Conservation (phyloP, 352 stramenopile species). For the Phytophthora litchii region DNA sequence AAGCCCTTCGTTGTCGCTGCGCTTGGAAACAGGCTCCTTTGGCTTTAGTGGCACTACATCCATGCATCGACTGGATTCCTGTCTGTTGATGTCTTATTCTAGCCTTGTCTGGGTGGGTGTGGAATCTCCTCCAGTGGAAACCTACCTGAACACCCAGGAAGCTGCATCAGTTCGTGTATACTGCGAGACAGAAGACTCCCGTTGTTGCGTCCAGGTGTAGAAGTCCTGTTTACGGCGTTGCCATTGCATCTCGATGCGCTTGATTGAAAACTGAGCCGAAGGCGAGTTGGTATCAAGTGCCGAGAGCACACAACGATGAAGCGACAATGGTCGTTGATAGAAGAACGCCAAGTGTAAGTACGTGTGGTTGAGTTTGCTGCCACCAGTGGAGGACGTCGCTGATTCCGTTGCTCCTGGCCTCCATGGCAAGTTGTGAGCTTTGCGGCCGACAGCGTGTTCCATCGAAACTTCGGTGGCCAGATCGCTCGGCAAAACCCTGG, state of each 20-base stretch:
- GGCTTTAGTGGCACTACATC: too few relatives aligned
- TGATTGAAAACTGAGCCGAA: conserved; percentile 2
- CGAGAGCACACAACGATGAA: not conserved
- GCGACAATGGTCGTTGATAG: conserved; percentile 3
- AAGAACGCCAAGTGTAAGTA: conserved; percentile 4
- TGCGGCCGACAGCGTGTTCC: conserved; percentile 2
- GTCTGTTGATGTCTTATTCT: not conserved
- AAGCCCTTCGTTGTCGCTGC: too few relatives aligned
- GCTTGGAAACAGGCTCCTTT: too few relatives aligned
- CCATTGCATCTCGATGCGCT: not conserved
- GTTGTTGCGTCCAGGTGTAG: not conserved
- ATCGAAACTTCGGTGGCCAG: conserved; percentile 34
- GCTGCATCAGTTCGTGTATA: not conserved
- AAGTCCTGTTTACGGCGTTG: not conserved
- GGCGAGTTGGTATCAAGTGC: not conserved
- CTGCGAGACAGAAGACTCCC: not conserved
- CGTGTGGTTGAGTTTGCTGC: not conserved
- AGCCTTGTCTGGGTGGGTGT: not conserved
- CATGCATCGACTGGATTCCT: too few relatives aligned
- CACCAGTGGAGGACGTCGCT: too few relatives aligned
- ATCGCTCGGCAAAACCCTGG: conserved; percentile 14
- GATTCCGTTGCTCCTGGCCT: too few relatives aligned
- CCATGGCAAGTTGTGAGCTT: too few relatives aligned
- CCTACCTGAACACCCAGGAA: not conserved
- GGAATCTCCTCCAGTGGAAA: not conserved